Conservation (phyloP, 1,139 yeast genomes). For the Ogataea hybrid region DNA sequence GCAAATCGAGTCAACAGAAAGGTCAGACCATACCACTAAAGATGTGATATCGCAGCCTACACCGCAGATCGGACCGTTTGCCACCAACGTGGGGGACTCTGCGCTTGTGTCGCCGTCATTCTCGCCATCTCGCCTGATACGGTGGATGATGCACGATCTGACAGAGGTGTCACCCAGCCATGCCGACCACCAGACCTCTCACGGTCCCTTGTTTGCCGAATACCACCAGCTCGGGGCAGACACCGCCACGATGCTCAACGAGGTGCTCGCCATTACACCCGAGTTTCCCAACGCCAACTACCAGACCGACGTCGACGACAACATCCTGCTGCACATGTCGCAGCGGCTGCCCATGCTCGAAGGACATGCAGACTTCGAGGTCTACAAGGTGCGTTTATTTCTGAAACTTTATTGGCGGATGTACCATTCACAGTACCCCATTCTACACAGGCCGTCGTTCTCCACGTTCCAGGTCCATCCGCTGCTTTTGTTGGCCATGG, state of each 20-base stretch:
- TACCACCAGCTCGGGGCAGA: conserved; percentile 5
- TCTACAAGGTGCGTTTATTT: conserved; percentile 13
- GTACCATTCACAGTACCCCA: conserved; percentile 47
- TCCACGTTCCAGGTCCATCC: conserved; percentile 41
- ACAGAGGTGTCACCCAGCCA: conserved; percentile 8
- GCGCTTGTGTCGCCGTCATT: neutral
- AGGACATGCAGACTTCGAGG: conserved; percentile 16
- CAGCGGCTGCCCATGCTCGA: conserved; percentile 13
- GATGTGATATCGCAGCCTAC: too few relatives aligned
- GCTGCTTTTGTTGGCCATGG: conserved; percentile 42
- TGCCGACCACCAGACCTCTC: neutral
- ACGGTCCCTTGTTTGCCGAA: conserved; percentile 4
- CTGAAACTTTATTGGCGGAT: conserved; percentile 40
- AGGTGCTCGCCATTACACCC: conserved; percentile 15
- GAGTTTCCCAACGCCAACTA: conserved; percentile 16
- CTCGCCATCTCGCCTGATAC: conserved; percentile 11
- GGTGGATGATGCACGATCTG: conserved; percentile 14
- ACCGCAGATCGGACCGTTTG: too few relatives aligned
- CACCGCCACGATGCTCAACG: conserved; percentile 14
- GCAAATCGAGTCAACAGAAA: too few relatives aligned
- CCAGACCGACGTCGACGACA: conserved; percentile 14
- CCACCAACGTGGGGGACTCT: too few relatives aligned
- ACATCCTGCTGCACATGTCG: conserved; percentile 7
- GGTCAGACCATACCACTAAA: too few relatives aligned
- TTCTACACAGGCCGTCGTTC: conserved; percentile 48